These are phyloP conservation scores for Chrysoporthe deuterocubensis DNA, from an alignment of 2,329 filamentous ascomycete genomes.

Conservation along the genomic window DNA sequence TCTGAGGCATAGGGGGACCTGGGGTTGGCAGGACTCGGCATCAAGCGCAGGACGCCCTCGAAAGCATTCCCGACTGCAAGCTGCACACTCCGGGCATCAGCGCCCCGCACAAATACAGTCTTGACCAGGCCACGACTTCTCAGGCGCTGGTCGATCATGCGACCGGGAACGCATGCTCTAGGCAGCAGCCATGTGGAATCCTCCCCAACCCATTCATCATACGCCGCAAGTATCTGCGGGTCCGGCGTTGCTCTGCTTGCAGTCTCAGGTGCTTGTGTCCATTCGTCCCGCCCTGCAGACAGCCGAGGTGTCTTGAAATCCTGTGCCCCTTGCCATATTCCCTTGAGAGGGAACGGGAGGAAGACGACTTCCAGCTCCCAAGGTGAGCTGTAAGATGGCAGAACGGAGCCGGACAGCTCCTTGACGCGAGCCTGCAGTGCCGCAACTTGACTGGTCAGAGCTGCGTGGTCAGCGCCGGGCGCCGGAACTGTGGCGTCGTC, in stretches of 20 bases:
- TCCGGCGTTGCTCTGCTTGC: constrained; percentile 49
- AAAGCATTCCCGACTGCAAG: constrained; percentile 67
- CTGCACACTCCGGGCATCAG: constrained; percentile 71
- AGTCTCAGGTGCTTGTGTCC: constrained; percentile 59
- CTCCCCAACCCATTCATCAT: constrained; percentile 51
- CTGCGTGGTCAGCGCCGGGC: constrained; percentile 46
- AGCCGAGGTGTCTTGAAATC: constrained; percentile 50
- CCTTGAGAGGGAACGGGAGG: constrained; percentile 68
- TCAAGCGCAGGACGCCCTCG: constrained; percentile 55
- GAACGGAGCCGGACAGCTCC: constrained; percentile 59
- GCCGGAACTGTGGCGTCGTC: constrained; percentile 48
- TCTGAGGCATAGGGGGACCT: constrained; percentile 37
- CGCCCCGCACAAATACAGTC: constrained; percentile 62
- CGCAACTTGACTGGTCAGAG: constrained; percentile 56
- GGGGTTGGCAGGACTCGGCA: constrained; percentile 42
- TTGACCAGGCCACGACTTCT: constrained; percentile 74
- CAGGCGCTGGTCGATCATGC: constrained; percentile 71
- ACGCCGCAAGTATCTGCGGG: constrained; percentile 48
- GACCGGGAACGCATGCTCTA: constrained; percentile 67
- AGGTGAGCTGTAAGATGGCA: constrained; percentile 65
- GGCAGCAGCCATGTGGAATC: constrained; percentile 68
- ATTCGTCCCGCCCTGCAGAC: constrained; percentile 47
- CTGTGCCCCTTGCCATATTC: constrained; percentile 55
- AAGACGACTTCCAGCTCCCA: constrained; percentile 81
- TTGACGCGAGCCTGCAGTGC: constrained; percentile 54